These are phyloP conservation scores for Coemansia sp. DNA, from an alignment of 192 early-diverging fungal genomes.

Conservation along the genomic window DNA sequence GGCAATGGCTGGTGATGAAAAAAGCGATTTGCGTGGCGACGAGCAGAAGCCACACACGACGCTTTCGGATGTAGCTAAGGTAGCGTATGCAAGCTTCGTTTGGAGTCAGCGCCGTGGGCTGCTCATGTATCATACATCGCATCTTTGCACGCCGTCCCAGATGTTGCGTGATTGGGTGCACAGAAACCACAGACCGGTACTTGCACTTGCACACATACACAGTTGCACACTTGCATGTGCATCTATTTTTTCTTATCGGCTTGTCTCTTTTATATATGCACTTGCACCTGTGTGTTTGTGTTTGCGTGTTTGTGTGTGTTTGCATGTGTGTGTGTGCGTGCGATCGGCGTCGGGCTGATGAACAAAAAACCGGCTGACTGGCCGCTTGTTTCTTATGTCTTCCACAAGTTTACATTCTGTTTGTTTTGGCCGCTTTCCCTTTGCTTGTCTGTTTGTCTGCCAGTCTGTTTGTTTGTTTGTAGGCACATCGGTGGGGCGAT, in stretches of 20 bases:
- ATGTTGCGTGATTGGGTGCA: no score
- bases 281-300: not conserved
- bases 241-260: not conserved
- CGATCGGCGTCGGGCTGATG: constrained; percentile 5
- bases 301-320: not conserved
- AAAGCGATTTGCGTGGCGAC: constrained; percentile 21
- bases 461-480: constrained; percentile 17
- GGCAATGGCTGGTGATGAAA: constrained; percentile 8
- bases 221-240: not conserved
- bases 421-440: not conserved
- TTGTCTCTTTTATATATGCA: not conserved
- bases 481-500: constrained; percentile 38
- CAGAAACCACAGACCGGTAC: no score
- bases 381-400: not conserved
- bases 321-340: not conserved
- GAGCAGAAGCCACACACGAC: constrained; percentile 17
- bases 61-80: constrained; percentile 29
- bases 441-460: not conserved
- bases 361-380: constrained; percentile 16
- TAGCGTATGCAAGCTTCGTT: no score
- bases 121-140: no score
- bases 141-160: no score
- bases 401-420: not conserved
- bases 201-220: not conserved
- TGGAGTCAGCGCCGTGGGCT: no score